Base-by-base conservation (phyloP, 2,329 filamentous ascomycete species). In the Trichoderma oligosporum region DNA sequence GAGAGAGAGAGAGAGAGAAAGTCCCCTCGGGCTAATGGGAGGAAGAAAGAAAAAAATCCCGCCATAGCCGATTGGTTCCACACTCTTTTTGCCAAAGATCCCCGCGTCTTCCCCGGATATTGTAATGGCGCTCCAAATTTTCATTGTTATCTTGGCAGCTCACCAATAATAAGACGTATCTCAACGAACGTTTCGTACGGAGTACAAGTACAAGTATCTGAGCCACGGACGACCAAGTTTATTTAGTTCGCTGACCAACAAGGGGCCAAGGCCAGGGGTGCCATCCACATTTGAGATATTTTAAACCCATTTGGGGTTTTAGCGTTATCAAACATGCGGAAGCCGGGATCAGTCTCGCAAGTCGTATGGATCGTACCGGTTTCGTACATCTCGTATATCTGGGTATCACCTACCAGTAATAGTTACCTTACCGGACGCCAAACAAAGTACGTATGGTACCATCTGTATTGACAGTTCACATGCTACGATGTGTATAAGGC, bases 381-480 rank as follows among this genome's bases (percentile, higher is more conserved):
- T 44, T 31, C 41, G 51, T 55, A 55, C 51, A 55, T 55, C 51
- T 55, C 51, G 51, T 55, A 55, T 55, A 55, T 55, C 51, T 55
- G 20, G 20, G 39, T 55, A 55, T 41, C 41, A 55, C 51, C 51
- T 55, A 46, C 39, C 41, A 38, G 16, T 18, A 36, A 16, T 11
- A 45, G 39, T 27, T 29, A 38, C 33, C n/a, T n/a, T n/a, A n/a
- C n/a, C n/a, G n/a, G n/a, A n/a, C n/a, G n/a, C n/a, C n/a, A n/a
- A n/a, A n/a, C n/a, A n/a, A n/a, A n/a, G n/a, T n/a, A n/a, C n/a
- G n/a, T n/a, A n/a, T n/a, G n/a, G n/a, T n/a, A n/a, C n/a, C n/a
- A n/a, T n/a, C n/a, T n/a, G n/a, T n/a, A n/a, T n/a, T n/a, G n/a
- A n/a, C n/a, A n/a, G n/a, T n/a, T n/a, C n/a, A n/a, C n/a, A n/a